Percentiles rank a stretch among this genome's conserved stretches.
phyloP scores from a whole-genome alignment of 108 stramenopile species.

The Asterionellopsis glacialis region DNA sequence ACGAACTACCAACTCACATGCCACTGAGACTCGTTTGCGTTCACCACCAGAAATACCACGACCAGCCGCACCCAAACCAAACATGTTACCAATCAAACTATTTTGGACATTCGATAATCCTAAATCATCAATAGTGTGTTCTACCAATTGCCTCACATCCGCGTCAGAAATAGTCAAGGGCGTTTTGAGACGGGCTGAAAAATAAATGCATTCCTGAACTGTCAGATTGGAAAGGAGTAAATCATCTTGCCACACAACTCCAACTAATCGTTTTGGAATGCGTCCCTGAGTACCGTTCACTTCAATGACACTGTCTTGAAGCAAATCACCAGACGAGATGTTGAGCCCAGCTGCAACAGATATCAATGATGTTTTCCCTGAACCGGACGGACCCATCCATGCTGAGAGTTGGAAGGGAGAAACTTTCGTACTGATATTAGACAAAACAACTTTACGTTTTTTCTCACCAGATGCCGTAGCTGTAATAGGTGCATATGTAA shows the following conservation, averaged over 20 bases:
- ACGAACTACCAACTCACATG: slow-evolving; percentile 72
- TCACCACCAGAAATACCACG: slow-evolving; percentile 84
- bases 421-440: slow-evolving; percentile 53
- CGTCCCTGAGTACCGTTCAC: slow-evolving; percentile 52
- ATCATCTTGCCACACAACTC: slow-evolving; percentile 88
- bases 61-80: slow-evolving; percentile 15
- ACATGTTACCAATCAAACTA: slow-evolving; percentile 49
- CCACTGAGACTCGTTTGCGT: slow-evolving; percentile 82
- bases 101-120: slow-evolving; percentile 52
- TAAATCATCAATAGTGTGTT: slow-evolving; percentile 53
- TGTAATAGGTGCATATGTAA: slow-evolving; percentile 61
- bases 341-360: slow-evolving; percentile 56
- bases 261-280: slow-evolving; percentile 65
- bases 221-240: slow-evolving; percentile 76
- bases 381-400: slow-evolving; percentile 80
- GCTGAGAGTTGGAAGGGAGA: slow-evolving; percentile 53
- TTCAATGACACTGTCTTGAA: slow-evolving; percentile 32
- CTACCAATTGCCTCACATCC: slow-evolving; percentile 45
- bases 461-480: background rate
- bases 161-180: slow-evolving; percentile 23
- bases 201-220: slow-evolving; percentile 76
- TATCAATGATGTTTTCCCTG: slow-evolving; percentile 64
- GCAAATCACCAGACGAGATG: slow-evolving; percentile 19
- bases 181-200: slow-evolving; percentile 75
- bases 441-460: slow-evolving; percentile 36